Evolutionary conservation across 306 rosid genomes (phyloP).

Genomic region (Vigna hirtella): DNA sequence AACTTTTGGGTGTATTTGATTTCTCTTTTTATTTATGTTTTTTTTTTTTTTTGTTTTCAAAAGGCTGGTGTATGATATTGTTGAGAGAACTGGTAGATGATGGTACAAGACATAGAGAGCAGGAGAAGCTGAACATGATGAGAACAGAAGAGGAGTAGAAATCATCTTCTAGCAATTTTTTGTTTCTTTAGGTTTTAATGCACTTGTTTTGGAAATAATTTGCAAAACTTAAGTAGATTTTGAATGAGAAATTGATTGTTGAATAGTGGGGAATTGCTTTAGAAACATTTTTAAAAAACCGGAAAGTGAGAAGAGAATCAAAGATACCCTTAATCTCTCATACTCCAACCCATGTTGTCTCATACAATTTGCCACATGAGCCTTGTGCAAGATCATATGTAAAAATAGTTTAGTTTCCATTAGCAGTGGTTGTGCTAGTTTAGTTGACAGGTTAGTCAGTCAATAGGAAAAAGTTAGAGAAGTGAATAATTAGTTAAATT

Average conservation of each 20-base stretch:
- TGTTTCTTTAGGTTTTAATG: not conserved
- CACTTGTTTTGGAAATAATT: not conserved
- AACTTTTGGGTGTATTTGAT: not conserved
- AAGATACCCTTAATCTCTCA: not conserved
- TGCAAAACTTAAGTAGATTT: not conserved
- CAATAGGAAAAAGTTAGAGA: not conserved
- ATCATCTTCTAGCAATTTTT: not conserved
- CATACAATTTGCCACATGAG: not conserved
- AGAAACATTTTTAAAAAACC: not conserved
- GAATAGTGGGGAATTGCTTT: not conserved
- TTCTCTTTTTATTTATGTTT: not conserved
- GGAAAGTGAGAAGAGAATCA: not conserved
- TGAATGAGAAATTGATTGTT: slow-evolving; percentile 8
- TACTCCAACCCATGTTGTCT: not conserved
- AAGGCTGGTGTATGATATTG: not conserved
- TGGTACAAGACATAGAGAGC: not conserved
- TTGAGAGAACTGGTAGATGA: not conserved
- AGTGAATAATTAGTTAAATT: slow-evolving; percentile 28
- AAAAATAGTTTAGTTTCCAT: slow-evolving; percentile 14
- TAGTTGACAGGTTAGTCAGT: slow-evolving; percentile 10
- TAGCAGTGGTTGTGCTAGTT: not conserved
- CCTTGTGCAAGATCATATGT: not conserved
- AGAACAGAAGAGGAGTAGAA: not conserved
- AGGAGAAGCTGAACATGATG: not conserved
- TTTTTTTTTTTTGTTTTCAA: not conserved